phyloP scores from a whole-genome alignment of 768 basidiomycete genomes.

The Termitomyces bulborhizus region DNA sequence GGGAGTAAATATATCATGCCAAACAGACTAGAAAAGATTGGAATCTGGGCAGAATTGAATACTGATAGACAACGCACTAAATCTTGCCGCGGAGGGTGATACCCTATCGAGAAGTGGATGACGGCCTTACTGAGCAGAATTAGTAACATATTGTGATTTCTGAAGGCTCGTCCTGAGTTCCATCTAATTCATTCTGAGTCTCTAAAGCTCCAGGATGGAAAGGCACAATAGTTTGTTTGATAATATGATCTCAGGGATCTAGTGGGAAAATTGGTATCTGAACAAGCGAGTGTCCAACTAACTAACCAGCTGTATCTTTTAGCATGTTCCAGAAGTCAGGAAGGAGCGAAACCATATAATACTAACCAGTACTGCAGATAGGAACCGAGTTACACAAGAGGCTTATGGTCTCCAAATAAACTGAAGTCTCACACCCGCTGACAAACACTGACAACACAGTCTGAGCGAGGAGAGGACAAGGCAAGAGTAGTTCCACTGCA shows the following conservation, averaged over 20 bases:
- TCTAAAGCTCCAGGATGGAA: not conserved
- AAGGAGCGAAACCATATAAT: constrained; percentile 42
- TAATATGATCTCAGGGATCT: constrained; percentile 48
- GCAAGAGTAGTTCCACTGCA: constrained; percentile 41
- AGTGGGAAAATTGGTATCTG: not conserved
- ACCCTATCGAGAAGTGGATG: not conserved
- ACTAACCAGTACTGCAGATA: constrained; percentile 19
- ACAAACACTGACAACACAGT: constrained; percentile 41
- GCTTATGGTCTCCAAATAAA: constrained; percentile 37
- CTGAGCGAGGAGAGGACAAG: constrained; percentile 32
- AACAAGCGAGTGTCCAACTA: not conserved
- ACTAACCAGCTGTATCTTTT: constrained; percentile 36
- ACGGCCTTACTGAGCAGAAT: not conserved
- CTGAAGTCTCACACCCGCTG: constrained; percentile 26
- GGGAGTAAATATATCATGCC: not conserved
- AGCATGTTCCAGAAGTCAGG: constrained; percentile 47
- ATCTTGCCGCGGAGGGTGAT: not conserved
- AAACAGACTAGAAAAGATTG: not conserved
- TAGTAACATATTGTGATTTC: constrained; percentile 2
- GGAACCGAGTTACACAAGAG: constrained; percentile 22
- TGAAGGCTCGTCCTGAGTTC: not conserved
- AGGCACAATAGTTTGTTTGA: constrained; percentile 40
- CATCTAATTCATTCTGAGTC: not conserved
- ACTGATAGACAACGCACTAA: not conserved
- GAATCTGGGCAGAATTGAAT: not conserved